phyloP scores from a whole-genome alignment of 2,329 filamentous ascomycete genomes.

The Aureobasidium sp. region DNA sequence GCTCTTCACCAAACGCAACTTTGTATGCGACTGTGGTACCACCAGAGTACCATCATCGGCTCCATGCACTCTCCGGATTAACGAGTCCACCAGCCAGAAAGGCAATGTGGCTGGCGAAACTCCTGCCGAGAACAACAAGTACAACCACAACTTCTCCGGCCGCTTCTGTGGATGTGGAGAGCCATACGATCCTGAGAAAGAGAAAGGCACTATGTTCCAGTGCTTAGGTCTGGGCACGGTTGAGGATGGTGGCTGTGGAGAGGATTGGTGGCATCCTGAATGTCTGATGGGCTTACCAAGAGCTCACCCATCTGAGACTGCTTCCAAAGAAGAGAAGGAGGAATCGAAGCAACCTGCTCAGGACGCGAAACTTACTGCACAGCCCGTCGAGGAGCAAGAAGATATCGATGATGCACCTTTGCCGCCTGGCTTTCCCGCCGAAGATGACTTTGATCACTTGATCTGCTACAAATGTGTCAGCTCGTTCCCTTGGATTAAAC shows the following conservation, averaged over 20 bases:
- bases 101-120: conserved; percentile 71
- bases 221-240: conserved; percentile 76
- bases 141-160: conserved; percentile 94
- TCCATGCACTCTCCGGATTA: conserved; percentile 68
- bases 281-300: conserved; percentile 77
- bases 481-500: conserved; percentile 83
- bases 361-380: conserved; percentile 35
- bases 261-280: conserved; percentile 97
- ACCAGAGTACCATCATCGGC: conserved; percentile 61
- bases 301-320: conserved; percentile 40
- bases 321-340: not conserved
- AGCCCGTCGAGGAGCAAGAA: conserved; percentile 32
- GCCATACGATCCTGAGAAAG: conserved; percentile 78
- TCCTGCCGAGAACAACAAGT: conserved; percentile 67
- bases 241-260: conserved; percentile 82
- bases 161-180: conserved; percentile 84
- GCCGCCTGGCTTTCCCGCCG: conserved; percentile 78
- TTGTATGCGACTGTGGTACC: conserved; percentile 93
- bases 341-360: conserved; percentile 17
- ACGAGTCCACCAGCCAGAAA: conserved; percentile 65
- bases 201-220: conserved; percentile 98
- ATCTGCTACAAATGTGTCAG: conserved; percentile 92
- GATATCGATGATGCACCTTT: conserved; percentile 53
- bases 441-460: conserved; percentile 83
- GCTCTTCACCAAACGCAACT: conserved; percentile 91